Evolutionary conservation across 768 basidiomycete species (phyloP).

Genomic region (Gyrodon lividus): DNA sequence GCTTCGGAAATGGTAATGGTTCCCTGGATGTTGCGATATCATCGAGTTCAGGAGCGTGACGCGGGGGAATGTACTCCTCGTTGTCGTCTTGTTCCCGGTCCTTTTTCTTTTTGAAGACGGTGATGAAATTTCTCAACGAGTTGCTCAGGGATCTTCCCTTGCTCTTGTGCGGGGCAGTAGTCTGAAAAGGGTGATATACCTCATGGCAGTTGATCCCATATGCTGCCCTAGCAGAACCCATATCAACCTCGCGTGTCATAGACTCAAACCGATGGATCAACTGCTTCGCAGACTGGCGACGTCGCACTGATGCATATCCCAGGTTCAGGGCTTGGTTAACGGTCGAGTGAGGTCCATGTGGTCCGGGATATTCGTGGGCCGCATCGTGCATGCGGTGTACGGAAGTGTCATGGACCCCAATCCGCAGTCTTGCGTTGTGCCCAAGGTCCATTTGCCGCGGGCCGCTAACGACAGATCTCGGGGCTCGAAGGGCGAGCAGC

Average conservation of each 20-base stretch:
- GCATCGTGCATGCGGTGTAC: not conserved
- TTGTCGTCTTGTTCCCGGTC: constrained; percentile 27
- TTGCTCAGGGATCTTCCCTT: constrained; percentile 55
- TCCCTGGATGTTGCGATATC: not conserved
- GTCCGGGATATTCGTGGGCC: not conserved
- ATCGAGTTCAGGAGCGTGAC: constrained; percentile 8
- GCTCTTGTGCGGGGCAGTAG: constrained; percentile 33
- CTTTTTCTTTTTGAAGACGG: constrained; percentile 55
- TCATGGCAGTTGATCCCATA: constrained; percentile 14
- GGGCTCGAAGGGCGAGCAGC: not conserved
- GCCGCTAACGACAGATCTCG: constrained; percentile 16
- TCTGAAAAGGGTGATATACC: constrained; percentile 14
- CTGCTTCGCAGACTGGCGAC: constrained; percentile 46
- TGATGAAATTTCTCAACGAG: constrained; percentile 62
- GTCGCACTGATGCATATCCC: constrained; percentile 15
- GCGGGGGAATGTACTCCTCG: constrained; percentile 13
- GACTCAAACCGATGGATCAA: constrained; percentile 56
- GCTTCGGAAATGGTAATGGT: not conserved
- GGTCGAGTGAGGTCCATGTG: constrained; percentile 1
- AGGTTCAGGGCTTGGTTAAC: not conserved
- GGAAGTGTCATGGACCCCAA: not conserved
- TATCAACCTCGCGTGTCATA: constrained; percentile 26
- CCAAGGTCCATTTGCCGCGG: constrained; percentile 17
- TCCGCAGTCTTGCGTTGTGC: not conserved
- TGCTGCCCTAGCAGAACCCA: constrained; percentile 14